Evolutionary conservation across 176 grass and related monocot species (phyloP), one percentile per base, ranked within the genome.

Genomic region (Dactylis glomerata): DNA sequence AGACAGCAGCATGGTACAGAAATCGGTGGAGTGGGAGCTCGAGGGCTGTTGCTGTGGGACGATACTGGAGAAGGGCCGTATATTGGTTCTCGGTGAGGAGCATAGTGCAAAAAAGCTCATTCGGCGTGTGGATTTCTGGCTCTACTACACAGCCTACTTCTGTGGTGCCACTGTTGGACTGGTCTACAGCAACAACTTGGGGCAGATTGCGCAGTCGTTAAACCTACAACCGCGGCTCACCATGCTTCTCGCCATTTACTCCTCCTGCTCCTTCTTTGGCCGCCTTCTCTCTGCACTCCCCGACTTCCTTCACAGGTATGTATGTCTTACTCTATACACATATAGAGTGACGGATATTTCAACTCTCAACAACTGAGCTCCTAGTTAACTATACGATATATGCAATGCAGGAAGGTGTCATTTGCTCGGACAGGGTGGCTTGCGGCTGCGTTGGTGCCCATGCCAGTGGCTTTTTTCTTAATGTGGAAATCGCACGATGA

Each of bases 171-270:
- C 96, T 15, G 80, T 95, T 14, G 93, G 93, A 1, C 77, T 95
- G 49, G 96, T 98, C 22, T 98, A 98, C 79, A 95, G 93, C 85
- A 98, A 98, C 76, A 98, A 95, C 66, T 34, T 98, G 81, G 96
- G 96, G 45, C 96, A 98, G 75, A 98, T 98, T 56, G 87, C 83
- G 0, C 85, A 98, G 49, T 98, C 96, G 1, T 79, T 98, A 62
- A 82, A 89, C 52, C 80, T 80, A 73, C 79, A 93, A 6, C 90
- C 92, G 4, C 74, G 85, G 68, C 83, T 95, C 58, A 93, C 85
- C 24, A 89, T 81, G 93, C 85, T 98, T 33, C 78, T 98, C 13
- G 89, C 89, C 1, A 81, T 98, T 61, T 98, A 98, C 92, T 98
- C 93, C 27, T 91, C 96, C 5, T 95, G 87, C 80, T 98, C 93